Evolutionary conservation across 176 grass and related monocot species (phyloP), one percentile per base, ranked within the genome.

Genomic region (Hyparrhenia diplandra): DNA sequence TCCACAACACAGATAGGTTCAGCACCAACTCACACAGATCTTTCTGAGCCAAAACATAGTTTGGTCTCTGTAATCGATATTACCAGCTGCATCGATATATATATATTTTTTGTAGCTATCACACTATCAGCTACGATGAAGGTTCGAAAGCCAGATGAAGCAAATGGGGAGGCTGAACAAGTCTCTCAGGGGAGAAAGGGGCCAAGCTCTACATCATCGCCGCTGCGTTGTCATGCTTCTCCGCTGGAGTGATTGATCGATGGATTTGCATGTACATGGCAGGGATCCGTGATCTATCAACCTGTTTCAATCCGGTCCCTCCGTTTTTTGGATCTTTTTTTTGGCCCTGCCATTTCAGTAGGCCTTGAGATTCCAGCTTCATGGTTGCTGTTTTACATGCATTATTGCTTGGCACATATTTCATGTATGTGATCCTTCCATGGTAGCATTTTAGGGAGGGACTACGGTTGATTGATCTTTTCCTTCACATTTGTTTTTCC

Each of bases 201-300:
- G 73, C 73, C 55, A 87, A 77, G 85, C 79, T 87, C 73, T 87
- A 83, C 65, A 87, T 87, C 73, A 82, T 87, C 78, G 72, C 64
- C 71, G 78, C 63, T 87, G 85, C 29, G 71, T 87, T 8, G 64
- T 87, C 64, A 87, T 82, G 85, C 41, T 87, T 24, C 85, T 87
- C 4, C 85, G 85, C 32, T 82, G 85, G 79, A 87, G 73, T 35
- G 85, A 87, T 82, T 87, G 73, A 87, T 71, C 24, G 30, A 82
- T 69, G 23, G 23, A 82, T 69, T 31, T 68, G 4, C n/a, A 12
- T 8, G 2, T 13, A 29, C 84, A n/a, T 27, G 36, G 10, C 45
- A 45, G n/a, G n/a, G 61, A 28, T 87, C 8, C 12, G 23, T 7
- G 35, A 82, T 82, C 27, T 3, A 68, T 43, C 54, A 43, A 32